Base-by-base conservation (phyloP, 2,329 filamentous ascomycete genomes). In the Trichoderma sp. region DNA sequence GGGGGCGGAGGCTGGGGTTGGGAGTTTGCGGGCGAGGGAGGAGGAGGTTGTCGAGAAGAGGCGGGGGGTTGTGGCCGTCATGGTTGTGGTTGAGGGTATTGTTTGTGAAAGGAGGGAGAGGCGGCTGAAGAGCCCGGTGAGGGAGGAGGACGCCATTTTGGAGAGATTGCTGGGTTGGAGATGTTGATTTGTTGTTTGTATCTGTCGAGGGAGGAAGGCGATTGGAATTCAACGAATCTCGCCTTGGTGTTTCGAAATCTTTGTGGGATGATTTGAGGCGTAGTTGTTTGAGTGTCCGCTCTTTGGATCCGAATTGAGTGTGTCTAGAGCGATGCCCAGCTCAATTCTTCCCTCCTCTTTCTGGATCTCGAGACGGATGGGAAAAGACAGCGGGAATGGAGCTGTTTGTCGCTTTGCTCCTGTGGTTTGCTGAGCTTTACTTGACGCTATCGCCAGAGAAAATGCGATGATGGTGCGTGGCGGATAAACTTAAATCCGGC, bases 31-130 rank as follows among this genome's bases (percentile, higher is more conserved):
- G n/a, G 82, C 83, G 62, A 82, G 80, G 67, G 80, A 62, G 2
- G 79, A 53, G 4, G 83, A 69, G 24, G 83, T 84, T 45, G 83
- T 82, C 6, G 83, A 83, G 77, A 84, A 82, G 71, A 80, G 78
- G 65, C 81, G 81, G 33, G 79, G 18, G 35, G 75, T 41, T 33
- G 29, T 31, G 29, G 29, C 6, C 5, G 71, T 24, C 59, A 65
- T 75, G 21, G 71, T 77, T 64, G 75, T 16, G 77, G 74, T 64
- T 56, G 71, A 3, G 73, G 71, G 76, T 66, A 75, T 56, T 75
- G 33, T 63, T 65, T 63, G 3, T 72, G 77, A 53, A 71, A 73
- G 41, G 53, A 71, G 50, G 18, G 78, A 71, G 27, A 77, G 79
- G 75, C 80, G 78, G 78, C 79, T 75, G 59, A 84, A 79, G 65